These are phyloP conservation scores for Venustampulla echinocandica DNA, from an alignment of 495 filamentous ascomycete species.

Conservation along the genomic window DNA sequence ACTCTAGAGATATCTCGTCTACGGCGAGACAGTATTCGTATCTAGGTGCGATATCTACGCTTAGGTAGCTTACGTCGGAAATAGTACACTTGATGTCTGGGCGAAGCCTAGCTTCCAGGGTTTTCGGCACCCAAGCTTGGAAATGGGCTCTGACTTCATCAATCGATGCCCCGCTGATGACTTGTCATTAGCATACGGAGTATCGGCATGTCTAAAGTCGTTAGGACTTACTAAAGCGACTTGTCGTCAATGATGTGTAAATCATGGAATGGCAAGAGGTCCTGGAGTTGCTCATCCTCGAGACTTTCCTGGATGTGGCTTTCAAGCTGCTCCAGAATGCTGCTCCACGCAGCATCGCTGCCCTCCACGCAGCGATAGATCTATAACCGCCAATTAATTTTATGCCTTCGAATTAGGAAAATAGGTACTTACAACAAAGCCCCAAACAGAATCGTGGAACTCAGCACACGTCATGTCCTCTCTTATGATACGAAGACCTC, in stretches of 20 bases:
- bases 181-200: conserved; percentile 6
- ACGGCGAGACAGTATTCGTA: conserved; percentile 10
- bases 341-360: conserved; percentile 1
- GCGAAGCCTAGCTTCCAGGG: conserved; percentile 6
- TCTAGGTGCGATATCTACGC: conserved; percentile 8
- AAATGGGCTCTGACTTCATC: conserved; percentile 9
- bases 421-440: conserved; percentile 9
- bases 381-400: conserved; percentile 8
- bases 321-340: conserved; percentile 12
- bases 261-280: conserved; percentile 10
- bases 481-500: conserved; percentile 8
- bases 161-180: conserved; percentile 8
- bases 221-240: conserved; percentile 10
- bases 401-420: conserved; percentile 1
- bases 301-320: conserved; percentile 9
- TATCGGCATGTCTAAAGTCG: conserved; percentile 1
- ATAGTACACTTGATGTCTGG: conserved; percentile 6
- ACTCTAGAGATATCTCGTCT: conserved; percentile 6
- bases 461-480: conserved; percentile 9
- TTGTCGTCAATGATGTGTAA: conserved; percentile 10
- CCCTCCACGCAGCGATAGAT: conserved; percentile 10
- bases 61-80: conserved; percentile 11
- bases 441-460: conserved; percentile 9
- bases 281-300: conserved; percentile 6
- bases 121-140: conserved; percentile 8